Base-by-base conservation (phyloP, 2,329 filamentous ascomycete genomes). In the Myotisia sp. region DNA sequence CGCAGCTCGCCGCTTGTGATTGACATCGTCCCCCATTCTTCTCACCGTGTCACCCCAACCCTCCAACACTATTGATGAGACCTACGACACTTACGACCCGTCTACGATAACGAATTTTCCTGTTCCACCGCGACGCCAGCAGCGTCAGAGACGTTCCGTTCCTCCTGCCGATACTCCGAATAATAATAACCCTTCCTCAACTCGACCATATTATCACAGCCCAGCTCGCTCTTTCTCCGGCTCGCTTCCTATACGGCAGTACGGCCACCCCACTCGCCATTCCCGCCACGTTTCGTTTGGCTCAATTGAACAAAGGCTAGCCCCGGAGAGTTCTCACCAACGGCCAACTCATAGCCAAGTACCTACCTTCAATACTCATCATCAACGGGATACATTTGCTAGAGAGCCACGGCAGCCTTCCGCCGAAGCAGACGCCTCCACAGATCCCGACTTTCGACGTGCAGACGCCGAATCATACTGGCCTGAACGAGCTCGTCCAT, bases 11-110 rank as follows among this genome's bases (percentile, higher is more conserved):
- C 20, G 17, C 20, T 28, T 35, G 24, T 29, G 7, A n/a, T 29
- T 21, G 17, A 5, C 24, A 7, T 27, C 29, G 32, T 17, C 32
- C 29, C 16, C 35, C 42, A 43, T 47, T 51, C 50, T 50, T 47
- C 29, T 24, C 35, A 33, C 33, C 33, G 60, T 68, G 64, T 63
- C 63, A 58, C 53, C 47, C 48, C 49, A 48, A 49, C 47, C 45
- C 44, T 49, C 43, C 42, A 45, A 48, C 53, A 49, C 51, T 35
- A 54, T 59, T 69, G 54, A 71, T 65, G 65, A 70, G 55, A 53
- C 57, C 54, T 52, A 70, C 67, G 65, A 69, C 45, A 44, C 60
- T 63, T 50, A 70, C 67, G 63, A 68, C 53, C 58, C 51, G 38
- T 43, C 49, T 49, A 55, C 59, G 47, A 50, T 60, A 54, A 59